Base-by-base conservation (phyloP, 202 grass and related monocot genomes). In the Elaeis oleifera region DNA sequence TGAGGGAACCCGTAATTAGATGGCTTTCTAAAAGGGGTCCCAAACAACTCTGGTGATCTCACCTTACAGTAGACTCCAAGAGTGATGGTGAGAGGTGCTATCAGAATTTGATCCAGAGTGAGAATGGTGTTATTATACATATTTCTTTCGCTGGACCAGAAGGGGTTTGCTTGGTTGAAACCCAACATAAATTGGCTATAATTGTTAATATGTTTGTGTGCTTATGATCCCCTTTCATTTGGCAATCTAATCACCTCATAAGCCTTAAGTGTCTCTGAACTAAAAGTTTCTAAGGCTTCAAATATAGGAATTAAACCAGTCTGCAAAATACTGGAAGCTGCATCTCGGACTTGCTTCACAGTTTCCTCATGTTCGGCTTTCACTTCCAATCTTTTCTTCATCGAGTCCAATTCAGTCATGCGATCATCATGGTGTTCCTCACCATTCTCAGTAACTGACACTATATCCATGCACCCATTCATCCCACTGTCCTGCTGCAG, bases 271-370 rank as follows among this genome's bases (percentile, higher is more conserved):
- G 83, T 79, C 28, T 27, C 56, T 18, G 77, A 67, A 48, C 80
- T 79, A 79, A 86, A 89, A 56, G 31, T 67, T 64, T 26, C 60
- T 18, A 92, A 75, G 29, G 84, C 77, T 74, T 97, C 53, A 49
- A 97, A 67, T 52, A 76, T 29, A 50, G 85, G 84, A 61, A 81
- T 28, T 63, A 97, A 80, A 51, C 81, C 88, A 2, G 70, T 61
- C 4, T 66, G 85, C 32, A 99, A 67, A 48, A 76, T 79, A 23
- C 56, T 75, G 52, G 78, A 84, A 16, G 81, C 85, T 39, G 71
- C 61, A 24, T 73, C 26, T 71, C 89, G 63, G 14, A 56, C 66
- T 53, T 81, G 75, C 44, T 59, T 68, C 51, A 89, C 17, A 18
- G 72, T 59, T 63, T 84, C 83, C 48, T 65, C 74, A 56, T 89